phyloP scores from a whole-genome alignment of 2,329 filamentous ascomycete species.

The Alternaria arbusti region DNA sequence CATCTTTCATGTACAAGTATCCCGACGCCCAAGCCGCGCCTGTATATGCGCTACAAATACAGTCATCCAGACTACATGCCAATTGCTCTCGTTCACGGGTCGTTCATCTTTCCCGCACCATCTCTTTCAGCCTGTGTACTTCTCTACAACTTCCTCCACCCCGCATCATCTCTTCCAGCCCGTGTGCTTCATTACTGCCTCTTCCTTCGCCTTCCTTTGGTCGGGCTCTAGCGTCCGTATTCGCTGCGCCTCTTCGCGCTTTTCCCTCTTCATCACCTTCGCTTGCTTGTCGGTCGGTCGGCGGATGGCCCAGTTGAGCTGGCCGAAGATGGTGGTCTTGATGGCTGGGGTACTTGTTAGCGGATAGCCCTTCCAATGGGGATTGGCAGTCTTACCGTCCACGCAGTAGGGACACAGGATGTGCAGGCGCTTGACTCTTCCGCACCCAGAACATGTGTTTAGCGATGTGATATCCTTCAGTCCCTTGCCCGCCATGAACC shows the following conservation, averaged over 20 bases:
- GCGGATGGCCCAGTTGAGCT: slow-evolving; percentile 34
- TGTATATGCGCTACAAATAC: background rate
- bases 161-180: slow-evolving; percentile 31
- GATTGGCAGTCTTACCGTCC: slow-evolving; percentile 66
- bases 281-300: slow-evolving; percentile 36
- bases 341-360: slow-evolving; percentile 33
- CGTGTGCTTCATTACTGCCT: slow-evolving; percentile 36
- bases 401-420: slow-evolving; percentile 87
- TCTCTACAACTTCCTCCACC: background rate
- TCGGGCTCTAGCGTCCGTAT: slow-evolving; percentile 25
- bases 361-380: background rate
- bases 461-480: slow-evolving; percentile 87
- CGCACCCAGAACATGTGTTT: slow-evolving; percentile 89
- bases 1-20: slow-evolving; percentile 12
- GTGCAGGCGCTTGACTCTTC: slow-evolving; percentile 86
- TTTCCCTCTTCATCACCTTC: slow-evolving; percentile 37
- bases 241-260: slow-evolving; percentile 18
- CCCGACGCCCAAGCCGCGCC: background rate
- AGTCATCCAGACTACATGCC: background rate
- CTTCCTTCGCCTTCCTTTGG: slow-evolving; percentile 34
- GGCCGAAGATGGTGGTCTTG: slow-evolving; percentile 44
- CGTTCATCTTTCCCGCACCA: background rate
- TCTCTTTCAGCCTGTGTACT: slow-evolving; percentile 36
- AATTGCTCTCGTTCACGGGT: background rate
- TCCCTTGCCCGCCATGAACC: slow-evolving; percentile 95